These are phyloP conservation scores for Aureobasidium mangrovei DNA, from an alignment of 2,329 filamentous ascomycete genomes.

Conservation along the genomic window DNA sequence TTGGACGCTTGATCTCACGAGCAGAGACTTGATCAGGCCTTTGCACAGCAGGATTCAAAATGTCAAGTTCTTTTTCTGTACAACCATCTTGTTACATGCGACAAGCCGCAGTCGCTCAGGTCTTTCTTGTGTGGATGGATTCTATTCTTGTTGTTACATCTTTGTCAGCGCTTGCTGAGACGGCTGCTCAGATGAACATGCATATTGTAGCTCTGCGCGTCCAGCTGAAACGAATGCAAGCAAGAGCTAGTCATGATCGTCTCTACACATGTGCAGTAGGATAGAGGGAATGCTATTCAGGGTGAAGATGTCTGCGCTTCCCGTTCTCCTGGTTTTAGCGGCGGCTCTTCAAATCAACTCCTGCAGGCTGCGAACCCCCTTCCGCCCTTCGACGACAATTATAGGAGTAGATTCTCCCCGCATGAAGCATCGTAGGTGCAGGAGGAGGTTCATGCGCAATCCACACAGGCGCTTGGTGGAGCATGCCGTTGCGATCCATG, in stretches of 20 bases:
- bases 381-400: background rate
- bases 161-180: slow-evolving; percentile 5
- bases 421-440: slow-evolving; percentile 8
- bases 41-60: background rate
- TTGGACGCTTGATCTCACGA: background rate
- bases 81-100: background rate
- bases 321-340: slow-evolving; percentile 6
- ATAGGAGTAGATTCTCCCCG: slow-evolving; percentile 10
- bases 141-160: slow-evolving; percentile 2
- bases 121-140: background rate
- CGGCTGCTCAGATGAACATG: background rate
- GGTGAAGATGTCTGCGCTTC: slow-evolving; percentile 1
- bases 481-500: slow-evolving; percentile 1
- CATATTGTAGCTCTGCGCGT: background rate
- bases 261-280: background rate
- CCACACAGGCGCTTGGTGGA: slow-evolving; percentile 6
- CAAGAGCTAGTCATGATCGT: background rate
- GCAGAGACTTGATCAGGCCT: background rate
- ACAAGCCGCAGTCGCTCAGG: background rate
- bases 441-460: background rate
- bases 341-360: slow-evolving; percentile 2
- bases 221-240: background rate
- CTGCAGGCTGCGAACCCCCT: background rate
- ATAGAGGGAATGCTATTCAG: slow-evolving; percentile 1
- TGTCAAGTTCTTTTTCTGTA: background rate